Conservation (phyloP, 1,284 basidiomycete species). For the Irpex sp. region DNA sequence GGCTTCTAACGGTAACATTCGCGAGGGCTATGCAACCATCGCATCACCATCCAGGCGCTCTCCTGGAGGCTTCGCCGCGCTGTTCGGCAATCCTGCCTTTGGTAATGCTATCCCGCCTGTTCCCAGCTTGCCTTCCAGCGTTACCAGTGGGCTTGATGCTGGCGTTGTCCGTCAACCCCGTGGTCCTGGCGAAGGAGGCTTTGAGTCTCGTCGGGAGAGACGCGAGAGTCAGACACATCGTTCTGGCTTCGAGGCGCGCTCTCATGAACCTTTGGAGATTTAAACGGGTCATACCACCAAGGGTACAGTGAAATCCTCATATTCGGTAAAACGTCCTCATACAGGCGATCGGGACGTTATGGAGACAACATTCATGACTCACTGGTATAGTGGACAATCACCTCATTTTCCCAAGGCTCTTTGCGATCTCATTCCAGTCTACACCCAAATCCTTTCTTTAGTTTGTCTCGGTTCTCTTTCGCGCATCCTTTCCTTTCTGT, state of each 20-base stretch:
- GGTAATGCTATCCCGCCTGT: constrained; percentile 67
- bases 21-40: constrained; percentile 87
- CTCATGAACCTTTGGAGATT: constrained; percentile 81
- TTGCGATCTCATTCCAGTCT: constrained; percentile 7
- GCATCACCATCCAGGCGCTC: constrained; percentile 76
- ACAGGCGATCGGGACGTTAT: constrained; percentile 8
- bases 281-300: constrained; percentile 33
- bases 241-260: constrained; percentile 69
- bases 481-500: not conserved
- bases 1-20: constrained; percentile 87
- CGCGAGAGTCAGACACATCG: constrained; percentile 56
- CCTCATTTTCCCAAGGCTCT: not conserved
- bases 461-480: constrained; percentile 5
- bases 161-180: constrained; percentile 78
- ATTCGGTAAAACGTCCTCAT: constrained; percentile 9
- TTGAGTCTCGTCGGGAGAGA: constrained; percentile 63
- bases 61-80: constrained; percentile 62
- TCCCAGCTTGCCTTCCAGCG: constrained; percentile 62
- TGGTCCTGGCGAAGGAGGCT: constrained; percentile 71
- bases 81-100: constrained; percentile 53
- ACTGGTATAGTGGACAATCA: constrained; percentile 2
- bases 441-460: constrained; percentile 11
- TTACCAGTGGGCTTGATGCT: constrained; percentile 38
- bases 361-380: constrained; percentile 9
- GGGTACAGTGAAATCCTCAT: constrained; percentile 4